These are phyloP conservation scores for Quercus suber DNA, from an alignment of 306 rosid species.

Conservation along the genomic window DNA sequence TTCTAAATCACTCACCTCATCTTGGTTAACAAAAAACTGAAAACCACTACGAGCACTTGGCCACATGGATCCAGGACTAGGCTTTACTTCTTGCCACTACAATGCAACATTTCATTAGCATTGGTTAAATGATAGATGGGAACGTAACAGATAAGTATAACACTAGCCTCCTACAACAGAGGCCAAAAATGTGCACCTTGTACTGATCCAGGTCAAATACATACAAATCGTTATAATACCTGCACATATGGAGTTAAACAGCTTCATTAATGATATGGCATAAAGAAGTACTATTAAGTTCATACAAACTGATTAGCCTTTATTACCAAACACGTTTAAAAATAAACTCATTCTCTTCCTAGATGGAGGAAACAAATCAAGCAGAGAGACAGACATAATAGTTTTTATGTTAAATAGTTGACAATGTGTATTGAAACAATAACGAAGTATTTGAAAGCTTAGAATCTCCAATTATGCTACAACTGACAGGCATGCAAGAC, in stretches of 20 bases:
- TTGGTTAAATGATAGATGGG: background rate
- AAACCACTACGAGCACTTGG: conserved; percentile 96
- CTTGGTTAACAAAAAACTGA: conserved; percentile 88
- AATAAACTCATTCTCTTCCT: conserved; percentile 1
- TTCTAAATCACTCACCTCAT: conserved; percentile 64
- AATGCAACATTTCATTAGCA: conserved; percentile 29
- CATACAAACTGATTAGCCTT: conserved; percentile 6
- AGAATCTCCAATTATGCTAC: conserved; percentile 3
- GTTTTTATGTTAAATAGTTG: conserved; percentile 13
- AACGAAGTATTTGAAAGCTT: background rate
- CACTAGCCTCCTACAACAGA: conserved; percentile 7
- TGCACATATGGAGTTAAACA: conserved; percentile 36
- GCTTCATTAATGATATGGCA: conserved; percentile 14
- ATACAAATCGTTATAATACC: conserved; percentile 88
- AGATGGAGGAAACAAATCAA: conserved; percentile 3
- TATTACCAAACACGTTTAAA: background rate
- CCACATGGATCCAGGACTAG: conserved; percentile 95
- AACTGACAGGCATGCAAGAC: background rate
- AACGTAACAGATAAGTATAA: conserved; percentile 4
- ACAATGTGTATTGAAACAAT: background rate
- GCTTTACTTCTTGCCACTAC: conserved; percentile 98
- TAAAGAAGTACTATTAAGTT: conserved; percentile 14
- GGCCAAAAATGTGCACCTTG: conserved; percentile 55
- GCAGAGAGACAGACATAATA: conserved; percentile 1
- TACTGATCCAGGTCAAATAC: conserved; percentile 93